phyloP scores from a whole-genome alignment of 768 basidiomycete species.

The Goffeauzyma gilvescens region DNA sequence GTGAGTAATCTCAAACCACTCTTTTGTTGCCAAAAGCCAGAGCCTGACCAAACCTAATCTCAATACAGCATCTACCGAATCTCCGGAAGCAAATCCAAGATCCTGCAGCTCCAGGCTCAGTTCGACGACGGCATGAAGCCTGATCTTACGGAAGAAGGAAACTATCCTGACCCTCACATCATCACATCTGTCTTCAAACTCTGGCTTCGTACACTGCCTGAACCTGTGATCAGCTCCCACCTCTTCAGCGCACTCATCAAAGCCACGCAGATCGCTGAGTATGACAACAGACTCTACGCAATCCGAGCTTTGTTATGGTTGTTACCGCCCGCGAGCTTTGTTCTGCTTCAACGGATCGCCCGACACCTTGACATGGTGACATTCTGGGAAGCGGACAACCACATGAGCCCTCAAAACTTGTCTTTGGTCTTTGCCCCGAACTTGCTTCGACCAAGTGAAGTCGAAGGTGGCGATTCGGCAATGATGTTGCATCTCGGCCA shows the following conservation, averaged over 20 bases:
- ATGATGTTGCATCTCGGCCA: slow-evolving; percentile 14
- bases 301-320: slow-evolving; percentile 51
- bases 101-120: no score
- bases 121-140: no score
- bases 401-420: slow-evolving; percentile 70
- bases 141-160: slow-evolving; percentile 31
- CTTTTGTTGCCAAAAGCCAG: no score
- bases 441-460: slow-evolving; percentile 6
- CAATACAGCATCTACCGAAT: no score
- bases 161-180: slow-evolving; percentile 54
- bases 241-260: no score
- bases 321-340: slow-evolving; percentile 55
- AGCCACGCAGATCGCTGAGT: slow-evolving; percentile 45
- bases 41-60: no score
- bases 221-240: slow-evolving; percentile 66
- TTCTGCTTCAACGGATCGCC: slow-evolving; percentile 55
- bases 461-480: slow-evolving; percentile 1
- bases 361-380: slow-evolving; percentile 78
- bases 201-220: slow-evolving; percentile 67
- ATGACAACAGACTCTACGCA: slow-evolving; percentile 45
- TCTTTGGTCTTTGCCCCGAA: slow-evolving; percentile 46
- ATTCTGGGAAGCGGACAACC: slow-evolving; percentile 69
- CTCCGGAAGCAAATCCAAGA: no score
- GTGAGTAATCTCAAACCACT: not conserved
- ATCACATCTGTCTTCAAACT: slow-evolving; percentile 67